Percentiles rank a stretch among this genome's conserved stretches.
Conservation (phyloP, 768 basidiomycete genomes). For the Crucibulum laeve region DNA sequence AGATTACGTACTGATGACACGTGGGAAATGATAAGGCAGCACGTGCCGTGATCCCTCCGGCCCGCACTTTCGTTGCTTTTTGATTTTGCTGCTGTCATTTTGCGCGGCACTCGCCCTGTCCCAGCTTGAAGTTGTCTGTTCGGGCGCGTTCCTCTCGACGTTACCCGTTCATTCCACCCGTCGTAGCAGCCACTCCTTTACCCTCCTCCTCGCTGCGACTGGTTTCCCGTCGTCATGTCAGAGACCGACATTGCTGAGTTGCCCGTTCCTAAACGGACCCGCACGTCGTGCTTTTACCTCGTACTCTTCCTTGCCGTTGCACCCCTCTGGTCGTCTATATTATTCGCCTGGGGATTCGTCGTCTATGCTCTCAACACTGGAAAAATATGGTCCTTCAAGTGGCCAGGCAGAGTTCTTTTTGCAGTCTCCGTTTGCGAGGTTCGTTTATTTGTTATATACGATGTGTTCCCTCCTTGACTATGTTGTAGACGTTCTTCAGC, state of each 20-base stretch:
- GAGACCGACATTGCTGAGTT: constrained; percentile 32
- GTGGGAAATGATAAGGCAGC: background rate
- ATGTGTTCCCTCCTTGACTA: constrained; percentile 4
- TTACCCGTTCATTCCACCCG: background rate
- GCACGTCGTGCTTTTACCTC: constrained; percentile 51
- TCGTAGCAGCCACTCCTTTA: background rate
- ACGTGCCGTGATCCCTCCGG: no score
- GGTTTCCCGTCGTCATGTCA: background rate
- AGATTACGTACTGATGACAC: background rate
- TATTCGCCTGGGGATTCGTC: constrained; percentile 64
- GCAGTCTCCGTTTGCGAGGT: constrained; percentile 59
- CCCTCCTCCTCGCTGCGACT: background rate
- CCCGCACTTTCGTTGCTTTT: no score
- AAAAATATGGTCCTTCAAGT: constrained; percentile 35
- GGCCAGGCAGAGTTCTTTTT: constrained; percentile 35
- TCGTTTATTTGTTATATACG: constrained; percentile 8
- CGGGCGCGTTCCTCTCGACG: background rate
- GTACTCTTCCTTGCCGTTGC: constrained; percentile 52
- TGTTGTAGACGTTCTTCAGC: constrained; percentile 60
- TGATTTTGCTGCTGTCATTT: no score
- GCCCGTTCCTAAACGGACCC: constrained; percentile 29
- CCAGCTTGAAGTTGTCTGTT: background rate
- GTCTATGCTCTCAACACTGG: constrained; percentile 43
- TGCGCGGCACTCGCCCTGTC: background rate
- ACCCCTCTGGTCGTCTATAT: constrained; percentile 61